phyloP scores from a whole-genome alignment of 2,329 filamentous ascomycete species.

The Calonectria fujianensis region DNA sequence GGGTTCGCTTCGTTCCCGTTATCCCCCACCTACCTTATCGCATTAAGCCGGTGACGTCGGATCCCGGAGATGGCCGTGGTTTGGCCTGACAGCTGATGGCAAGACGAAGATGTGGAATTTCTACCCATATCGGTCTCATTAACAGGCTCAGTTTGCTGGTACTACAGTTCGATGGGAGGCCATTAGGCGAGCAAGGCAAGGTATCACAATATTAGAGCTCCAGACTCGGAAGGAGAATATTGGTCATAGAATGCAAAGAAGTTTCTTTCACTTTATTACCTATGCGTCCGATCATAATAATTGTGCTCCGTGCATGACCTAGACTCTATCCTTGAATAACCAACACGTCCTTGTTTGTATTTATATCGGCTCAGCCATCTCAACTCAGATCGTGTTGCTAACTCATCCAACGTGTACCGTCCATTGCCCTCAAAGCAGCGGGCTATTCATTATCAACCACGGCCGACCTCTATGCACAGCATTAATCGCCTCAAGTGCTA shows the following conservation, averaged over 20 bases:
- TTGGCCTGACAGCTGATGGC: not conserved
- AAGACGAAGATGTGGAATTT: not conserved
- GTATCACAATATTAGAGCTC: not conserved
- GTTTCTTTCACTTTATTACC: not conserved
- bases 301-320: conserved; percentile 1
- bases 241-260: too few species aligned
- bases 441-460: conserved; percentile 27
- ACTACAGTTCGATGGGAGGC: not conserved
- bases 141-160: not conserved
- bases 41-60: conserved; percentile 39
- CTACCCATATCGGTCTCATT: not conserved
- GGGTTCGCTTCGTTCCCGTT: conserved; percentile 45
- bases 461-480: conserved; percentile 24
- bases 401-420: not conserved
- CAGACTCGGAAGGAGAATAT: not conserved
- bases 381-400: not conserved
- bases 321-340: not conserved
- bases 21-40: conserved; percentile 50
- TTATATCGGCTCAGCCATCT: not conserved
- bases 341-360: not conserved
- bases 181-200: not conserved
- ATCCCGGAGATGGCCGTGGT: conserved; percentile 36
- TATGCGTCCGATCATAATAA: not conserved
- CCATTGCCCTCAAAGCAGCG: not conserved
- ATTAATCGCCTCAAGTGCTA: conserved; percentile 8